Base-by-base conservation (phyloP, 306 rosid species). In the Cicer pinnatifidum region DNA sequence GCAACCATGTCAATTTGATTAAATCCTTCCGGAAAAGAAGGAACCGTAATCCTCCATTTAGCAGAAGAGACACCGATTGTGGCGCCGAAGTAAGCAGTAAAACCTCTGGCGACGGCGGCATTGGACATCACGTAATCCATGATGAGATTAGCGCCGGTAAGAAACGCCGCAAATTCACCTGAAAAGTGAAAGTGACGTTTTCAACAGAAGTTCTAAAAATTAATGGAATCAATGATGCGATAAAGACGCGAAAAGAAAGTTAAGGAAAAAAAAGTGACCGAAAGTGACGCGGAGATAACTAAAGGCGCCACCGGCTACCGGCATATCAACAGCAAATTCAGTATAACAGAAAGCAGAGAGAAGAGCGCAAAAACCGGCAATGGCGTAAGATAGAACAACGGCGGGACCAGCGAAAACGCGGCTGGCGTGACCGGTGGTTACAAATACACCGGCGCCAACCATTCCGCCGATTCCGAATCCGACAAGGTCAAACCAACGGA, bases 111-210 rank as follows among this genome's bases (percentile, higher is more conserved):
- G 0, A 89, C 94, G 39, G 96, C 97, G 45, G 98, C 97, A 88
- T 93, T 93, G n/a, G 98, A 93, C 92, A 91, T 62, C n/a, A 93
- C 97, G 66, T 93, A 93, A 73, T 93, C 98, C 91, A 84, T 82
- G 50, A 93, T 86, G 67, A 93, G 91, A 52, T 93, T 93, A 11
- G 91, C 90, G 0, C 97, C 98, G 4, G 97, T 87, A 52, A 93
- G 15, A 74, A 93, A 93, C 6, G 97, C 98, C 2, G 89, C 94
- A 15, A 93, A 89, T 45, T 93, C 98, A 13, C 98, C 97, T 93
- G 84, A 15, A 6, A 28, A 17, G 37, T 12, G 6, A 41, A 51
- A 81, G 38, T 6, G 33, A 53, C 50, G 53, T 73, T 45, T 3
- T 28, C 35, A 60, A 3, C 1, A 13, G 6, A 3, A 11, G 44